Percentiles rank a stretch among this genome's conserved stretches.
These are phyloP conservation scores for Clavispora phyllophila DNA, from an alignment of 805 yeast species.

Conservation along the genomic window DNA sequence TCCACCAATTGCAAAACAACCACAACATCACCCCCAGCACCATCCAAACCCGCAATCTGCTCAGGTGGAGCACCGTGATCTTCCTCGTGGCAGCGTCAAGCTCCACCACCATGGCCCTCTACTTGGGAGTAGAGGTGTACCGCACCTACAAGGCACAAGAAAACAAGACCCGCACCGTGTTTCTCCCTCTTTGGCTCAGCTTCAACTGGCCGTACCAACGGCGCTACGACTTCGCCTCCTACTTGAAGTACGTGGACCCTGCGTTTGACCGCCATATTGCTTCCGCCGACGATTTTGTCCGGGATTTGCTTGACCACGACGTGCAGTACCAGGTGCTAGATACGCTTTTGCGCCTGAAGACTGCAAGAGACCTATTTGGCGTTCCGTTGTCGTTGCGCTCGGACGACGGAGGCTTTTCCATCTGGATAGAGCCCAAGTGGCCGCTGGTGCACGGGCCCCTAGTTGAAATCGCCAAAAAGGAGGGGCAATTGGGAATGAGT, in stretches of 20 bases:
- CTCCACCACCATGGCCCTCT: slow-evolving; percentile 20
- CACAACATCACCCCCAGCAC: slow-evolving; percentile 3
- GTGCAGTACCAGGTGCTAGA: slow-evolving; percentile 25
- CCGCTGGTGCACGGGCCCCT: slow-evolving; percentile 29
- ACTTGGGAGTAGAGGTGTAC: slow-evolving; percentile 16
- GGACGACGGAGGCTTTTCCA: slow-evolving; percentile 11
- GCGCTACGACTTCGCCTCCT: slow-evolving; percentile 22
- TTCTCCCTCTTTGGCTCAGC: slow-evolving; percentile 24
- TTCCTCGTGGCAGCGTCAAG: slow-evolving; percentile 18
- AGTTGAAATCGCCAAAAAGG: slow-evolving; percentile 12
- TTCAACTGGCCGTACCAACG: slow-evolving; percentile 22
- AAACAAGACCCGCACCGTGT: slow-evolving; percentile 8
- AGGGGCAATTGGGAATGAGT: slow-evolving; percentile 3
- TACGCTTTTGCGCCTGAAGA: slow-evolving; percentile 16
- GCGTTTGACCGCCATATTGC: slow-evolving; percentile 13
- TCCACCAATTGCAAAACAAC: slow-evolving; percentile 9
- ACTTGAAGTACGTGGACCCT: slow-evolving; percentile 22
- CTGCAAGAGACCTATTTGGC: slow-evolving; percentile 22
- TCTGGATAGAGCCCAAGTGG: slow-evolving; percentile 28
- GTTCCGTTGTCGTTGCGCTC: slow-evolving; percentile 22
- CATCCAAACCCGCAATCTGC: slow-evolving; percentile 4
- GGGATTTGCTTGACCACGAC: slow-evolving; percentile 15
- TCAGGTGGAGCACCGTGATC: slow-evolving; percentile 18
- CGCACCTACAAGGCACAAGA: slow-evolving; percentile 8
- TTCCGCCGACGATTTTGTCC: slow-evolving; percentile 4